Conservation (phyloP, 106 monocot genomes). For the Allium fistulosum region DNA sequence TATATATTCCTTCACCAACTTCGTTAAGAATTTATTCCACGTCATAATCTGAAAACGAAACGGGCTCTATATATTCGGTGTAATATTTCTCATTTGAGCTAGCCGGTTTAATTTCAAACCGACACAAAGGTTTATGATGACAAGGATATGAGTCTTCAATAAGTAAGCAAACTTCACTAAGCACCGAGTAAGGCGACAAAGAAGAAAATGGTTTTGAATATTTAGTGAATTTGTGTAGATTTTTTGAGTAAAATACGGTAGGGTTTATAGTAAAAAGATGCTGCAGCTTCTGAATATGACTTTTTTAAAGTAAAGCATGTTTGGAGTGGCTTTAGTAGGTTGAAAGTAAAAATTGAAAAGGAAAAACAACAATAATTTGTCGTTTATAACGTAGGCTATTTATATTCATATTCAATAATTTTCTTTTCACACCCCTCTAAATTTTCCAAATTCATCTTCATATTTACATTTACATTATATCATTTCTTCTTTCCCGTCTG, state of each 20-base stretch:
- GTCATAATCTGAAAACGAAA: conserved; percentile 41
- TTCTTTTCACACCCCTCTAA: too few species aligned
- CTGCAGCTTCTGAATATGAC: conserved; percentile 78
- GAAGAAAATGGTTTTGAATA: conserved; percentile 19
- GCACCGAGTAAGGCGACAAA: conserved; percentile 14
- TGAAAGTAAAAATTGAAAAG: too few species aligned
- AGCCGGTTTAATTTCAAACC: conserved; percentile 12
- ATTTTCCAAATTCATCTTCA: too few species aligned
- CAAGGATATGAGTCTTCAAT: conserved; percentile 12
- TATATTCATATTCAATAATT: too few species aligned
- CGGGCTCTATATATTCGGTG: conserved; percentile 10
- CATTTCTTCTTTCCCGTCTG: too few species aligned
- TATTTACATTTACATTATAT: too few species aligned
- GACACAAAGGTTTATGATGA: neutral
- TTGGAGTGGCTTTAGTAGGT: too few species aligned
- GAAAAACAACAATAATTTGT: too few species aligned
- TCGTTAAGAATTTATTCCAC: conserved; percentile 83
- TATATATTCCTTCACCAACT: conserved; percentile 59
- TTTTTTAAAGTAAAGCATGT: too few species aligned
- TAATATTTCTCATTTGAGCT: conserved; percentile 5
- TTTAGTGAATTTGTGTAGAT: conserved; percentile 19
- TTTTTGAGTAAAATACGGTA: conserved; percentile 45
- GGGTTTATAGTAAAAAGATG: conserved; percentile 71
- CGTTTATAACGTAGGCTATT: too few species aligned
- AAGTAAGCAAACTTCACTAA: conserved; percentile 32